phyloP scores from a whole-genome alignment of 1,284 basidiomycete genomes.

The Lentinula novae-zelandiae region DNA sequence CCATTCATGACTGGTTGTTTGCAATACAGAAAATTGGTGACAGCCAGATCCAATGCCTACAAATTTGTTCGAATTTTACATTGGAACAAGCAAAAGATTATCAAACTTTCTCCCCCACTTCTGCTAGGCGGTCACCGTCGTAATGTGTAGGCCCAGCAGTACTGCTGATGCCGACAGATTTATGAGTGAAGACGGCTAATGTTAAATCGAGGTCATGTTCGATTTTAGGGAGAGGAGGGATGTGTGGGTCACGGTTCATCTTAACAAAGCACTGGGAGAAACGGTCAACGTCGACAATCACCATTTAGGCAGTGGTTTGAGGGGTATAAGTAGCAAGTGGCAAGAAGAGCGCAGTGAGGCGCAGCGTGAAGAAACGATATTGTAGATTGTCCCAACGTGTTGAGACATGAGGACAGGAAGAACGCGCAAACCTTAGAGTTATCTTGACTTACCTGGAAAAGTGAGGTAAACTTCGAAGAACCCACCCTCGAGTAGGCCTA shows the following conservation, averaged over 20 bases:
- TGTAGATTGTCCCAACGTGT: not conserved
- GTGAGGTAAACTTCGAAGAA: not conserved
- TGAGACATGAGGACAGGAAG: not conserved
- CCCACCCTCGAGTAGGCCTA: no score
- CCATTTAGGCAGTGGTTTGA: not conserved
- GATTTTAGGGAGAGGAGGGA: conserved; percentile 38
- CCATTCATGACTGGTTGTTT: conserved; percentile 36
- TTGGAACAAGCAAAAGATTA: not conserved
- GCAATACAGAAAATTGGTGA: conserved; percentile 40
- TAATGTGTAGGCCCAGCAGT: conserved; percentile 38
- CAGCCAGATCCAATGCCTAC: conserved; percentile 32
- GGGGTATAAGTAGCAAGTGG: not conserved
- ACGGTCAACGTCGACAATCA: not conserved
- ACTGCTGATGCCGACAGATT: conserved; percentile 25
- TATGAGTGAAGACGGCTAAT: conserved; percentile 49
- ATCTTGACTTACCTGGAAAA: not conserved
- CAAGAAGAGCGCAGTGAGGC: not conserved
- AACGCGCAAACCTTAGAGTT: not conserved
- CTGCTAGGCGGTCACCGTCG: conserved; percentile 42
- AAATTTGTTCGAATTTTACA: not conserved
- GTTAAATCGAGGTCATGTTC: conserved; percentile 46
- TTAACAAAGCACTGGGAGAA: not conserved
- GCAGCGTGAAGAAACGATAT: not conserved
- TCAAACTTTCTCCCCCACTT: conserved; percentile 39
- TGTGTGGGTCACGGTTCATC: conserved; percentile 4